These are phyloP conservation scores for Suillus americanus DNA, from an alignment of 768 basidiomycete species.

Conservation along the genomic window DNA sequence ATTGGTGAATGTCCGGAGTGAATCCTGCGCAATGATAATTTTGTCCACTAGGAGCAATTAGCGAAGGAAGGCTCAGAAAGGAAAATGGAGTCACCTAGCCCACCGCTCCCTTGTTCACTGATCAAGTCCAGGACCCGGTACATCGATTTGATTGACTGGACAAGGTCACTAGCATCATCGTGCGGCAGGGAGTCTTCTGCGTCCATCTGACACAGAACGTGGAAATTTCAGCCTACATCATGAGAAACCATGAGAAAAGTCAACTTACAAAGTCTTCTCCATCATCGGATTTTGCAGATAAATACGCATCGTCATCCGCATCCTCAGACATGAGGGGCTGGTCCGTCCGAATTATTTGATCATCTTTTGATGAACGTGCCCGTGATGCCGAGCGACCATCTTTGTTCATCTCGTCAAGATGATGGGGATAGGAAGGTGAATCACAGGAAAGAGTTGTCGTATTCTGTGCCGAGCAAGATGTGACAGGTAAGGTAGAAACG, in stretches of 20 bases:
- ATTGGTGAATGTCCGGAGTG: conserved; percentile 49
- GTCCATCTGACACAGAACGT: conserved; percentile 17
- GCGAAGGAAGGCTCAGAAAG: neutral
- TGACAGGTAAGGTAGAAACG: neutral
- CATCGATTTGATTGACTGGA: conserved; percentile 41
- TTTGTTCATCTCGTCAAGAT: neutral
- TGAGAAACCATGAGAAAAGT: neutral
- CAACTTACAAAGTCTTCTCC: neutral
- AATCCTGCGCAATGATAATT: conserved; percentile 56
- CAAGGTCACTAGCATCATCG: conserved; percentile 21
- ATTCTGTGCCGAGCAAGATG: neutral
- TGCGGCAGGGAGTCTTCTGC: conserved; percentile 7
- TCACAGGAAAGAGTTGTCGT: neutral
- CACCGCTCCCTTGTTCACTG: conserved; percentile 48
- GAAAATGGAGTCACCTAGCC: conserved; percentile 40
- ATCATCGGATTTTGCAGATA: neutral
- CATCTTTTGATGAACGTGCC: neutral
- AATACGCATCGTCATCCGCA: neutral
- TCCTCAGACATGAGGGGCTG: neutral
- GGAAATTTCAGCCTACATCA: neutral
- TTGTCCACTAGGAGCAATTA: conserved; percentile 49
- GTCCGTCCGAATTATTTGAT: neutral
- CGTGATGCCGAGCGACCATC: neutral
- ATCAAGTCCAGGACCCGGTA: conserved; percentile 56
- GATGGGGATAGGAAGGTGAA: neutral